Evolutionary conservation across 257 asterid species (phyloP).

Genomic region (Gentiana dahurica): DNA sequence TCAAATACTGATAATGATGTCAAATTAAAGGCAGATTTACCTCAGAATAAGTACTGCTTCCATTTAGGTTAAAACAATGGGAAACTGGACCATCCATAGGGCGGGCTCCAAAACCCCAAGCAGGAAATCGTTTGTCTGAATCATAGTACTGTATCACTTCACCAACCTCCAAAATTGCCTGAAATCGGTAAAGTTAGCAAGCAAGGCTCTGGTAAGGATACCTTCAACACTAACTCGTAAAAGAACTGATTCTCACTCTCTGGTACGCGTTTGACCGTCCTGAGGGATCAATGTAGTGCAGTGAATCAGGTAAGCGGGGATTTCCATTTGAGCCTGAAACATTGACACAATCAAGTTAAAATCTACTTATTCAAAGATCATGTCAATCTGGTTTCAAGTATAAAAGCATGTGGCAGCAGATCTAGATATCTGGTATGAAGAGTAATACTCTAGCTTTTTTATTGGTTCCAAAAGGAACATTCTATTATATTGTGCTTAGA

Average conservation of each 20-base stretch:
- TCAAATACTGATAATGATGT: constrained; percentile 3
- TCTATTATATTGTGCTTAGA: no score
- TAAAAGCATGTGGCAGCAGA: no score
- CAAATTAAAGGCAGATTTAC: constrained; percentile 24
- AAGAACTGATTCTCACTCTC: constrained; percentile 51
- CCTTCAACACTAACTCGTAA: constrained; percentile 4
- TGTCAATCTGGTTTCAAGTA: no score
- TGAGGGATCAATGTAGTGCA: constrained; percentile 88
- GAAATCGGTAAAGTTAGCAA: constrained; percentile 20
- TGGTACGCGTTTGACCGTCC: constrained; percentile 94
- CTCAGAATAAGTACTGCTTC: constrained; percentile 84
- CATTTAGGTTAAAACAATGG: constrained; percentile 93
- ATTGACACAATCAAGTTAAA: background rate
- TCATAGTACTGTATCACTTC: constrained; percentile 89
- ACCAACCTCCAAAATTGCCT: constrained; percentile 90
- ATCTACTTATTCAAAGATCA: no score
- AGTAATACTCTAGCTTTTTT: no score
- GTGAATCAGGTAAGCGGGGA: constrained; percentile 92
- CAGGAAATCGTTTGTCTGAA: constrained; percentile 77
- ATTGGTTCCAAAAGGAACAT: no score
- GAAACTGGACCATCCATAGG: constrained; percentile 99
- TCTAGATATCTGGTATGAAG: no score
- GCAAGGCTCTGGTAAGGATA: constrained; percentile 10
- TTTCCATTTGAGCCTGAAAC: constrained; percentile 95
- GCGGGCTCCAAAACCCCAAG: constrained; percentile 99